Conservation (phyloP, 2,329 filamentous ascomycete species). For the Ceratocystis lukuohia region DNA sequence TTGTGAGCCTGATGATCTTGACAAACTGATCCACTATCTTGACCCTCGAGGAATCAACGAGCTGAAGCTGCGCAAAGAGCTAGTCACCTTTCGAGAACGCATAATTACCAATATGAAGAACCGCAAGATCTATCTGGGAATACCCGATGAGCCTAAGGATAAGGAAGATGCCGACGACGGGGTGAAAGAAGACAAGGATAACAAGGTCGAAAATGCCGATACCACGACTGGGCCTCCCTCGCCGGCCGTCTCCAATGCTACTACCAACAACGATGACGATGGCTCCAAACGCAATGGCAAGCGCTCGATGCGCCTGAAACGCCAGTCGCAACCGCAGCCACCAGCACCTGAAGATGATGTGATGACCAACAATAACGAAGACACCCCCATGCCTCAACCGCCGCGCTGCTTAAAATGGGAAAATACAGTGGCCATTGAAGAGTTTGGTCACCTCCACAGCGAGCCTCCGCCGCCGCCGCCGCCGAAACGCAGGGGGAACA, state of each 20-base stretch:
- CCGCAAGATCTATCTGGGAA: slow-evolving; percentile 56
- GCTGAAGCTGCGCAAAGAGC: slow-evolving; percentile 73
- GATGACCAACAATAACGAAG: neutral
- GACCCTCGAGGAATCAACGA: slow-evolving; percentile 80
- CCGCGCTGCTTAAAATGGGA: slow-evolving; percentile 41
- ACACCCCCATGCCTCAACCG: slow-evolving; percentile 32
- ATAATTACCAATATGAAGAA: slow-evolving; percentile 71
- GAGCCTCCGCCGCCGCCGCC: slow-evolving; percentile 40
- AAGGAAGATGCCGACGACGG: slow-evolving; percentile 22
- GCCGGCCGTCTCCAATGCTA: neutral
- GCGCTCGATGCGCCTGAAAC: neutral
- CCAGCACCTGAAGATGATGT: neutral
- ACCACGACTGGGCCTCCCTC: slow-evolving; percentile 21
- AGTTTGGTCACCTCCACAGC: slow-evolving; percentile 44
- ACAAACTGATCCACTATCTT: slow-evolving; percentile 73
- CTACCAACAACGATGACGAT: neutral
- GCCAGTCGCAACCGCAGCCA: neutral
- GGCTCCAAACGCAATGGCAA: slow-evolving; percentile 3
- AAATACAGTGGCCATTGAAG: slow-evolving; percentile 44
- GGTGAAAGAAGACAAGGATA: slow-evolving; percentile 24
- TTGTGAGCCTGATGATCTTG: slow-evolving; percentile 64
- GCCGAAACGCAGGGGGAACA: slow-evolving; percentile 34
- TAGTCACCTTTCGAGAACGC: slow-evolving; percentile 59
- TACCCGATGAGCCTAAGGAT: slow-evolving; percentile 28
- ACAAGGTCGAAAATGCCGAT: slow-evolving; percentile 36